A percentile compares a stretch with the other conserved stretches of the same genome.
Conservation (phyloP, 345 rosid species). For the Eucalyptus regnans region DNA sequence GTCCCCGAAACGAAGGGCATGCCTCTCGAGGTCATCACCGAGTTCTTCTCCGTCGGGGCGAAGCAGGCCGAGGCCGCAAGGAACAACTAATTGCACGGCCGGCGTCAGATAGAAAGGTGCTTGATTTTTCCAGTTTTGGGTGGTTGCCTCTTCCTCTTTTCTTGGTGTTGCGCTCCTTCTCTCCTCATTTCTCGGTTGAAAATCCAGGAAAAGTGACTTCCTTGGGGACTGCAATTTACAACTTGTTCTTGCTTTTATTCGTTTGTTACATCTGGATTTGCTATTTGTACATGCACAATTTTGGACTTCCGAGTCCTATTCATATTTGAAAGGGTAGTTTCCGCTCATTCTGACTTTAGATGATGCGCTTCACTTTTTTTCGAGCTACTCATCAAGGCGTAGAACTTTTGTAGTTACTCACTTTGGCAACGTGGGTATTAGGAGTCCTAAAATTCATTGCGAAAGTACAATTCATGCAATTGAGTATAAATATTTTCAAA, state of each 20-base stretch:
- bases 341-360: background rate
- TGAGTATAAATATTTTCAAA: background rate
- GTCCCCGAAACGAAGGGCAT: conserved; percentile 45
- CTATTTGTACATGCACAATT: background rate
- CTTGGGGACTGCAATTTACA: background rate
- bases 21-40: conserved; percentile 37
- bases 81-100: background rate
- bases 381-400: background rate
- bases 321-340: background rate
- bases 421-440: background rate
- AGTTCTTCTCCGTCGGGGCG: conserved; percentile 32
- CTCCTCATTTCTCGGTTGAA: background rate
- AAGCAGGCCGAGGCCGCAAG: background rate
- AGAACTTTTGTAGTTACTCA: background rate
- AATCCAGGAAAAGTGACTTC: background rate
- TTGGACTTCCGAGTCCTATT: background rate
- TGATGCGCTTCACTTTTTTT: background rate
- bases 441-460: too few species aligned
- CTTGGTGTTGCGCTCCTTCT: background rate
- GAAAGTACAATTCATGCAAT: too few species aligned
- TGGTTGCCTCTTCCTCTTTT: background rate
- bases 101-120: background rate
- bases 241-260: background rate
- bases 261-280: background rate
- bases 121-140: background rate